These are phyloP conservation scores for Elsinoe australis DNA, from an alignment of 2,329 filamentous ascomycete species.

Conservation along the genomic window DNA sequence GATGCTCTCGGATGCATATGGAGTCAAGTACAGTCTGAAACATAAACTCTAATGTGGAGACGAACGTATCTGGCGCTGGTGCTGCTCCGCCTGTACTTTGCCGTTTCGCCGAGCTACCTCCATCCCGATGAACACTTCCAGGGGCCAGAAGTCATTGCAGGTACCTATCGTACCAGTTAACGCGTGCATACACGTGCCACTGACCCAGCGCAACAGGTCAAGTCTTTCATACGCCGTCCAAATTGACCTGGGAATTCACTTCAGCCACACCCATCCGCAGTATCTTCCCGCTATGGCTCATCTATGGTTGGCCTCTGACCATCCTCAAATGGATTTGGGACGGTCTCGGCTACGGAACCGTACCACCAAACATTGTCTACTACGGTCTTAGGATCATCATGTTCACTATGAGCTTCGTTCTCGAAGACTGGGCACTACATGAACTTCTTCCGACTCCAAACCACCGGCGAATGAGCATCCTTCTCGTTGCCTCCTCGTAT, in stretches of 20 bases:
- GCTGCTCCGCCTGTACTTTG: slow-evolving; percentile 85
- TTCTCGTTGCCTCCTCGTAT: slow-evolving; percentile 89
- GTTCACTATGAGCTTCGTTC: slow-evolving; percentile 90
- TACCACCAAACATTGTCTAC: slow-evolving; percentile 79
- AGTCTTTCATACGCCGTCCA: slow-evolving; percentile 85
- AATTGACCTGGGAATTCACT: slow-evolving; percentile 93
- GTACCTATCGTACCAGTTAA: slow-evolving; percentile 46
- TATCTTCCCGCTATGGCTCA: slow-evolving; percentile 91
- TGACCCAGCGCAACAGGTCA: slow-evolving; percentile 52
- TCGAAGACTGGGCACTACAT: slow-evolving; percentile 95
- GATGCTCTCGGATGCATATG: neutral
- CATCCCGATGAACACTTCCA: slow-evolving; percentile 99
- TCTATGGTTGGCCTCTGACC: slow-evolving; percentile 90
- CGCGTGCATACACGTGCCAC: slow-evolving; percentile 1
- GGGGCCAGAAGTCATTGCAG: slow-evolving; percentile 92
- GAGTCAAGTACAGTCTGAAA: neutral
- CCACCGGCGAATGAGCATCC: slow-evolving; percentile 62
- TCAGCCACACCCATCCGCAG: slow-evolving; percentile 82
- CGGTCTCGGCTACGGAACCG: slow-evolving; percentile 69
- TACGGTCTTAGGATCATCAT: slow-evolving; percentile 82
- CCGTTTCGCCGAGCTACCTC: slow-evolving; percentile 87
- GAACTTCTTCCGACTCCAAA: slow-evolving; percentile 74
- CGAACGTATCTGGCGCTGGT: slow-evolving; percentile 78
- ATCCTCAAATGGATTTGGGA: slow-evolving; percentile 88
- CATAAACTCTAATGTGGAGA: slow-evolving; percentile 64